These are phyloP conservation scores for Elaphomyces granulatus DNA, from an alignment of 495 filamentous ascomycete species.

Conservation along the genomic window DNA sequence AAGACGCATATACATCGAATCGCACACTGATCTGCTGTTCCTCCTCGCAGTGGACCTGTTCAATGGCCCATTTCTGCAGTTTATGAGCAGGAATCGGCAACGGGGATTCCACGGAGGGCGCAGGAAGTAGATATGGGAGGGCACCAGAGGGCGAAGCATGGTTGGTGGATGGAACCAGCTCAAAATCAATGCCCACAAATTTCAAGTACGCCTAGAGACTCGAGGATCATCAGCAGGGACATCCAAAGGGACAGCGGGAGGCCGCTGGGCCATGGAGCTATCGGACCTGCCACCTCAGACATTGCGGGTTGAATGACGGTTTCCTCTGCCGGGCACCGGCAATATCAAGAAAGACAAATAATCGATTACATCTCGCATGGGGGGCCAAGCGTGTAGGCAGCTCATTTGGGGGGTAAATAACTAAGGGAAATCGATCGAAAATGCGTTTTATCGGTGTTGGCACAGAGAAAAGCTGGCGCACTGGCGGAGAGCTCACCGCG, in stretches of 20 bases:
- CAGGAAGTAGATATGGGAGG: slow-evolving; percentile 73
- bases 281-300: slow-evolving; percentile 90
- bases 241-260: neutral
- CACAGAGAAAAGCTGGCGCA: slow-evolving; percentile 41
- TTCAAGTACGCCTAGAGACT: slow-evolving; percentile 62
- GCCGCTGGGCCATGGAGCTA: neutral
- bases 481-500: neutral
- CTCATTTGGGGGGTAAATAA: slow-evolving; percentile 60
- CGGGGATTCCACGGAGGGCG: slow-evolving; percentile 15
- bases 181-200: slow-evolving; percentile 55
- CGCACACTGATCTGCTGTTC: slow-evolving; percentile 42
- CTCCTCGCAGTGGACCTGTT: slow-evolving; percentile 32
- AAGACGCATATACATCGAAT: slow-evolving; percentile 64
- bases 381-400: slow-evolving; percentile 51
- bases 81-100: slow-evolving; percentile 47
- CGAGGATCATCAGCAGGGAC: neutral
- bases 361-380: slow-evolving; percentile 34
- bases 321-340: slow-evolving; percentile 44
- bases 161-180: slow-evolving; percentile 64
- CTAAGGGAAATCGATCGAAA: slow-evolving; percentile 71
- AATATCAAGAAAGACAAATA: slow-evolving; percentile 67
- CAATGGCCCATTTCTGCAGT: slow-evolving; percentile 54
- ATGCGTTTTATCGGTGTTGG: slow-evolving; percentile 64
- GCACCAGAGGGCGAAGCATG: slow-evolving; percentile 82
- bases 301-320: slow-evolving; percentile 83